Evolutionary conservation across 257 asterid species (phyloP), one percentile per base, ranked within the genome.

Genomic region (Craterostigma plantagineum): DNA sequence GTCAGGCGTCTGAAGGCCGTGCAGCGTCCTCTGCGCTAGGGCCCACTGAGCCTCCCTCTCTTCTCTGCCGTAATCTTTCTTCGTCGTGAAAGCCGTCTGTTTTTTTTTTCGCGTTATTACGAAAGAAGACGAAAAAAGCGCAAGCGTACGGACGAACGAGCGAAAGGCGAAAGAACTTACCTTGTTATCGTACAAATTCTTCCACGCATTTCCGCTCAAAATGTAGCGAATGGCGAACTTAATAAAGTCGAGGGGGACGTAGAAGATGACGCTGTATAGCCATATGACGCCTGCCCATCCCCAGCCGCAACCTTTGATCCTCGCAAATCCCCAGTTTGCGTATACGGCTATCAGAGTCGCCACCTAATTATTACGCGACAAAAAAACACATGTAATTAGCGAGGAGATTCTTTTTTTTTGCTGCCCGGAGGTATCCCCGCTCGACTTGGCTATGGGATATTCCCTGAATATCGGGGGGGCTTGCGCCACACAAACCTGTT

Each of bases 31-130:
- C 70, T 83, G 93, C 34, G 95, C 95, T 42, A 76, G 76, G 38
- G 92, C 86, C 96, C 96, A 76, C 58, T 77, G 92, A 46, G 94
- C 94, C 54, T 86, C 94, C 48, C 96, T 79, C 71, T 86, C 91
- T 55, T 78, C 94, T 62, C 75, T 86, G 11, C 92, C 96, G 2
- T 81, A 86, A 64, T 86, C 77, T 56, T 81, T 70, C 73, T 86
- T 78, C 11, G 94, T 86, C 10, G 96, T 86, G 49, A 86, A 86
- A 27, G 96, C 94, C 54, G 78, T 81, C 94, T 83, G 53, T 59
- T 23, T 23, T 23, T n/a, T n/a, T n/a, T 23, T 23, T 23, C 4
- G 30, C 30, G 6, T 23, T 23, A 23, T 23, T 23, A 23, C 30
- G 6, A 23, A 2, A 23, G 39, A 30, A 46, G 42, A 3, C 30